Evolutionary conservation across 345 rosid species (phyloP).

Genomic region (Citrus unshiu): DNA sequence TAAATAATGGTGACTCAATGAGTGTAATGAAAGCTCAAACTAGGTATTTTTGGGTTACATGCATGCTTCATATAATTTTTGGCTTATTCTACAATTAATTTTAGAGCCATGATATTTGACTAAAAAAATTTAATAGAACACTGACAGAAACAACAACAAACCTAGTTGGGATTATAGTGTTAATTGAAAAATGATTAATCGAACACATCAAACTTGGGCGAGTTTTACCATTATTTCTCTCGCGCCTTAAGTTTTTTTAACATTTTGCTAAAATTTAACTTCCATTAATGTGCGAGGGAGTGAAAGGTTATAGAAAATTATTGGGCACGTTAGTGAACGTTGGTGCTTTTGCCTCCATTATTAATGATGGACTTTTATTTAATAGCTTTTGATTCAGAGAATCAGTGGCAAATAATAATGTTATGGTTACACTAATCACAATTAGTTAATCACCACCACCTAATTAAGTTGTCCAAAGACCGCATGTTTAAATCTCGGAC

Average conservation of each 20-base stretch:
- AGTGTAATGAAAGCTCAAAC: neutral
- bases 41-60: no score
- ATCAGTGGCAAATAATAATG: neutral
- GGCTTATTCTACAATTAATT: neutral
- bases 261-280: neutral
- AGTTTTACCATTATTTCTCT: no score
- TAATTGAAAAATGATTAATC: neutral
- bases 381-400: neutral
- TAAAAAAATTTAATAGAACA: no score
- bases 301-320: neutral
- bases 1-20: neutral
- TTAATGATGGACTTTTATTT: neutral
- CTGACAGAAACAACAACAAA: no score
- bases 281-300: neutral
- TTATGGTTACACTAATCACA: no score
- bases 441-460: neutral
- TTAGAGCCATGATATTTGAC: no score
- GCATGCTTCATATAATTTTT: no score
- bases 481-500: neutral
- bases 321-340: no score
- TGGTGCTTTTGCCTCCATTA: neutral
- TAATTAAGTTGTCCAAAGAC: neutral
- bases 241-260: no score
- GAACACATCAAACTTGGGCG: no score
- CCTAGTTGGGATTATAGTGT: neutral